Evolutionary conservation across 2,329 filamentous ascomycete species (phyloP), one percentile per base, ranked within the genome.

Genomic region (Aspergillus cejpii): DNA sequence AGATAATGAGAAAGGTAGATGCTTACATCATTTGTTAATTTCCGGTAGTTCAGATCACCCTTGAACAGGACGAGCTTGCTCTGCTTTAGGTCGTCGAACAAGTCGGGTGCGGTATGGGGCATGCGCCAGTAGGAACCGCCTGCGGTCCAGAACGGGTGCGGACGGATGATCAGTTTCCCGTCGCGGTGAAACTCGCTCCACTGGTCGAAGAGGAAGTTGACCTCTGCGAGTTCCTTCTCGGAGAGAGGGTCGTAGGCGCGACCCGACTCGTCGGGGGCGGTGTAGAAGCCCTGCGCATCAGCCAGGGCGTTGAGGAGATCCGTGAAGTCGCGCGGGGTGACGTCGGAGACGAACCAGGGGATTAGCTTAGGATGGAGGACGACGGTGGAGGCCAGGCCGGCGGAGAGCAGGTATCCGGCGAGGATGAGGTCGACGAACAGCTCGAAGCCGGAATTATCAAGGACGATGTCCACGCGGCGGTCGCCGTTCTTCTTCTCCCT

Each of bases 291-390:
- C 55, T 84, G 81, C 1, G 92, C 87, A 55, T 82, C 77, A 5
- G 83, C 79, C n/a, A 98, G 77, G 3, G 85, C 87, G 51, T 79
- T 81, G 41, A 98, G 79, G 2, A 97, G 77, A n/a, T 84, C 81
- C 1, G 75, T 76, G 57, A 97, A 96, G 68, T 98, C 92, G 31
- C 74, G 76, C 0, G 91, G 90, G 8, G 95, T 69, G 3, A 97
- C 92, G 59, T 98, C 92, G 1, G 89, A 96, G 38, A 98, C 92
- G 63, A 97, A 98, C 92, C 92, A 98, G 1, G 92, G 92, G 47
- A 98, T 90, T 17, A 82, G 84, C 71, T 98, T 98, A 41, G 92
- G 90, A 60, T 95, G 90, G 7, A 98, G 77, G 15, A 97, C 82
- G 11, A 98, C 77, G 19, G 81, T 81, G 0, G 90, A 96, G 0